phyloP scores from a whole-genome alignment of 2,329 filamentous ascomycete genomes.

The Coniochaeta sp. region DNA sequence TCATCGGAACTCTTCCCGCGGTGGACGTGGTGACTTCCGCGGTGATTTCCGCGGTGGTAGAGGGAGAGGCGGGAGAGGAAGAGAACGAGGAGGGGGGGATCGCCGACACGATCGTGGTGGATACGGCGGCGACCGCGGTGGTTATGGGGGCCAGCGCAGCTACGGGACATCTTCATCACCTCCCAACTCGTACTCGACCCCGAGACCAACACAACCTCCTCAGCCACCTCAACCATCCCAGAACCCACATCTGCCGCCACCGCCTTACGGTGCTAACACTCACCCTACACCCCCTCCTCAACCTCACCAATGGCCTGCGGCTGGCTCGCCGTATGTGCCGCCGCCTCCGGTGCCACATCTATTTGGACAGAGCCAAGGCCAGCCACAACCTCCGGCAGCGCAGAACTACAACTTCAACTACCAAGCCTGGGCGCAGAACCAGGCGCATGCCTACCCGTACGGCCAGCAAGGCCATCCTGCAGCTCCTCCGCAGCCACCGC shows the following conservation, averaged over 20 bases:
- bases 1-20: constrained; percentile 23
- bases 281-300: constrained; percentile 5
- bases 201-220: background rate
- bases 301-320: constrained; percentile 12
- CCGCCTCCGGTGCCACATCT: constrained; percentile 4
- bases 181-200: constrained; percentile 2
- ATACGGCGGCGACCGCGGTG: constrained; percentile 27
- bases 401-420: constrained; percentile 10
- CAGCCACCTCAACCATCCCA: constrained; percentile 9
- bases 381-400: constrained; percentile 5
- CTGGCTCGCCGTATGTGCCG: constrained; percentile 5
- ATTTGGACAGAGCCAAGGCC: constrained; percentile 2
- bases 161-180: constrained; percentile 23
- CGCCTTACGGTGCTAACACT: constrained; percentile 13
- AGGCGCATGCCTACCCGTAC: constrained; percentile 17
- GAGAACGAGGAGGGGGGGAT: constrained; percentile 30
- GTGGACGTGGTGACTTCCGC: constrained; percentile 37
- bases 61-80: constrained; percentile 24
- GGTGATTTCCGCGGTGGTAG: constrained; percentile 30
- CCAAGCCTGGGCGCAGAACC: constrained; percentile 12
- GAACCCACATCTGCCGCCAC: constrained; percentile 15
- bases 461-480: constrained; percentile 10
- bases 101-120: constrained; percentile 41
- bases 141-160: constrained; percentile 24
- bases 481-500: constrained; percentile 17